Evolutionary conservation across 495 filamentous ascomycete species (phyloP), one percentile per base, ranked within the genome.

Genomic region (Hypoxylon intermedium): DNA sequence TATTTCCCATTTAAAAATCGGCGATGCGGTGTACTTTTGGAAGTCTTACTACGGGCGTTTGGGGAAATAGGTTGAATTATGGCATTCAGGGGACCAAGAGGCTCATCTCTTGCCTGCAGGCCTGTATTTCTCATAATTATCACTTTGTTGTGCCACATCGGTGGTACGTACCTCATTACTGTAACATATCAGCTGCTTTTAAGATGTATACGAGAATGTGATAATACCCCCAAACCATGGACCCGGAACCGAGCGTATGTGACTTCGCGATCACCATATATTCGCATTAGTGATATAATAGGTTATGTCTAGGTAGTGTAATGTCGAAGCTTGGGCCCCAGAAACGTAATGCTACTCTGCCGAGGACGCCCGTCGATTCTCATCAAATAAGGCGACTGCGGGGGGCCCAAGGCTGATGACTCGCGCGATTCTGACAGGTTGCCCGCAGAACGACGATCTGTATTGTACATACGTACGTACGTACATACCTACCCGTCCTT

Each of bases 161-260:
- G 24, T 26, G 63, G 63, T 66, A 61, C 57, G 57, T 61, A 62
- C 58, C 58, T 53, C 42, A 16, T 38, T 38, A 57, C 20, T 57
- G 62, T 57, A 65, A 65, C 46, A 43, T 54, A 62, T 58, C 47
- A 65, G 38, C 49, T 37, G 12, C 31, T 13, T 5, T 16, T 38
- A 38, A 38, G 15, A 60, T 56, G 56, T 67, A 67, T 67, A 67
- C 57, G 58, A 67, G 63, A 63, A 57, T 67, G 58, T 53, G 51
- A 62, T 67, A 67, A 67, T 63, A 50, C 58, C 63, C 63, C 58
- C 63, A 31, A 67, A 54, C 57, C 57, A 61, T 58, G 58, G 58
- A 58, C 58, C 58, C 53, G 58, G 63, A 67, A 62, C 63, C 63
- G 58, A 67, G 23, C 28, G 28, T 57, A 41, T 37, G 52, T 46